phyloP scores from a whole-genome alignment of 371 early-diverging fungal genomes.

The Gilbertella persicaria region DNA sequence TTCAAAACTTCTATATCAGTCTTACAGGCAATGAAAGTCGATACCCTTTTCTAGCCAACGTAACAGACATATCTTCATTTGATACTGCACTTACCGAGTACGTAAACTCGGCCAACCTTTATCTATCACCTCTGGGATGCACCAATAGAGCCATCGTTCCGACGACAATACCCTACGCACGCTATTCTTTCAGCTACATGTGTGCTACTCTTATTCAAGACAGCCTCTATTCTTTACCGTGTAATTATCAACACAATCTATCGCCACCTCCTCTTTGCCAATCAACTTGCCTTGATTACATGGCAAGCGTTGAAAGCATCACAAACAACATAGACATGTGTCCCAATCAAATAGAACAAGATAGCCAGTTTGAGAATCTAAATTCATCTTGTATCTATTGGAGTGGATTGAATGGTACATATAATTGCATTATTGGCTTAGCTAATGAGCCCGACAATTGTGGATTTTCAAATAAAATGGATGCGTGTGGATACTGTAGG shows the following conservation, averaged over 20 bases:
- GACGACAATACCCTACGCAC: slow-evolving; percentile 40
- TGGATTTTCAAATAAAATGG: slow-evolving; percentile 26
- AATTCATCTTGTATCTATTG: slow-evolving; percentile 35
- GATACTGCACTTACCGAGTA: slow-evolving; percentile 34
- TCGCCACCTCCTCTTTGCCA: slow-evolving; percentile 41
- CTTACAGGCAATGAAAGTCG: slow-evolving; percentile 16
- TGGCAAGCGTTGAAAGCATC: slow-evolving; percentile 29
- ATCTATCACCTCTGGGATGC: slow-evolving; percentile 33
- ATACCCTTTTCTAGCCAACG: slow-evolving; percentile 31
- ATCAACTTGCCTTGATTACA: slow-evolving; percentile 40
- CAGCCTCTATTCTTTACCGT: slow-evolving; percentile 31
- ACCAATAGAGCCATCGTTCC: slow-evolving; percentile 15
- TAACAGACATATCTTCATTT: slow-evolving; percentile 35
- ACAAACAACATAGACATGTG: slow-evolving; percentile 30
- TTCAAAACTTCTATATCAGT: slow-evolving; percentile 39
- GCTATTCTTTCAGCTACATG: slow-evolving; percentile 38
- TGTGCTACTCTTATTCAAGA: slow-evolving; percentile 46
- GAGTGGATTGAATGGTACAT: slow-evolving; percentile 38
- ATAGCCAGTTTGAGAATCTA: slow-evolving; percentile 12
- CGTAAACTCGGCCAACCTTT: slow-evolving; percentile 27
- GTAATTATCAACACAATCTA: slow-evolving; percentile 33
- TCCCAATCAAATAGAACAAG: slow-evolving; percentile 23
- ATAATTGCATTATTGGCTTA: slow-evolving; percentile 35
- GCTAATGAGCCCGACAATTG: slow-evolving; percentile 45
- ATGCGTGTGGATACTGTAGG: slow-evolving; percentile 39